Base-by-base conservation (phyloP, 1,139 yeast species). In the Kodamaea sp. region DNA sequence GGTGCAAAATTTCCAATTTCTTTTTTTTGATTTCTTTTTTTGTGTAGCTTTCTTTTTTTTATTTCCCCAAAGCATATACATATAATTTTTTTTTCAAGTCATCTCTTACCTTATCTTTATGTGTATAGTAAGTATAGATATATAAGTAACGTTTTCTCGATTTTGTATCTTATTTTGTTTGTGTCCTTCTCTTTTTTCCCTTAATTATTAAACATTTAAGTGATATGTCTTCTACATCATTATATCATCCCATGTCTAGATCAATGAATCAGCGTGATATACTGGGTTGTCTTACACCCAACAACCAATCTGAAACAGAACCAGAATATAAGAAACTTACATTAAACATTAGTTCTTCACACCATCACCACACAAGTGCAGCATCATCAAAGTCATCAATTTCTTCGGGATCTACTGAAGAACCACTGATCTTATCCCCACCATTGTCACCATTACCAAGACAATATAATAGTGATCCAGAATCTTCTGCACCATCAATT, bases 401-500 rank as follows among this genome's bases (percentile, higher is more conserved):
- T 32, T 15, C 32, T 9, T 32, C 36, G 3, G 8, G 27, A 11
- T 9, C 43, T 32, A 27, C 24, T 12, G 42, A 38, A 4, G 41
- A 39, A 32, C 39, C 40, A 11, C 35, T 40, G 40, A 75, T 79
- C 42, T 78, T 82, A 39, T 80, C 86, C 2, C 87, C 87, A 8
- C 87, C 87, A 31, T 62, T 79, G 45, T 79, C 85, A 2, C 87
- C 87, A 35, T 76, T 73, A 53, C 79, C 72, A 37, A 55, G 69
- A 41, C 34, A 15, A 35, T 24, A 12, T 26, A 32, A 27, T 9
- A 47, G 41, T 36, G 20, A 15, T 15, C 20, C 20, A 15, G 20
- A 53, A 51, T 38, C 20, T 15, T 15, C 20, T 15, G 3, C 4
- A 15, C 38, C 37, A 41, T 30, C 40, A 46, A 22, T 38, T 32